phyloP scores from a whole-genome alignment of 441 rosid genomes.

The Syzygium syzygioides region DNA sequence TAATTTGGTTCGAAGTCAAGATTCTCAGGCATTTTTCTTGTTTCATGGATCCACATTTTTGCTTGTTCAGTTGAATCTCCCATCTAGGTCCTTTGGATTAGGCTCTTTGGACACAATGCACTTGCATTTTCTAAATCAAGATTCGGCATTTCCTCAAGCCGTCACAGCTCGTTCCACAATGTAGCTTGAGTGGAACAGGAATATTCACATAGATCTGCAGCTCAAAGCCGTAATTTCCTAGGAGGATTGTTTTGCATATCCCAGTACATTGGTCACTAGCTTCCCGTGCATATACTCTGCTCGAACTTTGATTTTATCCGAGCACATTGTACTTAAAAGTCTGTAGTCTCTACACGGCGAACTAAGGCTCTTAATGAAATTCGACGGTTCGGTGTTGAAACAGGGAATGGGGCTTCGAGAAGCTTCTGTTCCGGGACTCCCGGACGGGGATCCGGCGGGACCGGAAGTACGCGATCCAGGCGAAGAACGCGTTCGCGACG shows the following conservation, averaged over 20 bases:
- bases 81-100: not conserved
- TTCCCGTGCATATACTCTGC: not conserved
- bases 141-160: not conserved
- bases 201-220: not conserved
- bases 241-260: not conserved
- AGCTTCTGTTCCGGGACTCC: constrained; percentile 62
- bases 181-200: not conserved
- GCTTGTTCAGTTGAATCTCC: not conserved
- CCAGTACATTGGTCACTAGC: not conserved
- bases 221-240: not conserved
- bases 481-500: constrained; percentile 68
- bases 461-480: constrained; percentile 77
- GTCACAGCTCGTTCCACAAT: not conserved
- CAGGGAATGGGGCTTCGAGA: constrained; percentile 94
- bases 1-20: not conserved
- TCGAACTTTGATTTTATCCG: not conserved
- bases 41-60: not conserved
- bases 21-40: not conserved
- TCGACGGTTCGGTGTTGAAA: not conserved
- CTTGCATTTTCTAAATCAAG: not conserved
- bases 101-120: not conserved
- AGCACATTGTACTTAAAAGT: not conserved
- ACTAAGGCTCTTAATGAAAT: not conserved
- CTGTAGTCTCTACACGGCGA: not conserved
- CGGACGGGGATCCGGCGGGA: constrained; percentile 59